These are phyloP conservation scores for Neurospora sp. DNA, from an alignment of 495 filamentous ascomycete genomes.

Conservation along the genomic window DNA sequence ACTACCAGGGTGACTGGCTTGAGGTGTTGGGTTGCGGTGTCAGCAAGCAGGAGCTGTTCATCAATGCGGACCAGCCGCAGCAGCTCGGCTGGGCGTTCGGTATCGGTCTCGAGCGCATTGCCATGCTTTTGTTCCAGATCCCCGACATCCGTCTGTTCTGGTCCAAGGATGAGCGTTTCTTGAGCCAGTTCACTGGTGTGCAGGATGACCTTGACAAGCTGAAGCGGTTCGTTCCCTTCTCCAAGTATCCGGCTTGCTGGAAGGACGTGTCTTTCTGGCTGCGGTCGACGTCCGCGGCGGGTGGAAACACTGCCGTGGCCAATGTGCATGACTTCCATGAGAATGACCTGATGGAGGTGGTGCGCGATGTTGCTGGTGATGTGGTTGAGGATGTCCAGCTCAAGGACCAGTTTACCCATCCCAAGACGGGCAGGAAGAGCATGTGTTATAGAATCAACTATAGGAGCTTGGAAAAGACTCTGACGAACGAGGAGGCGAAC, in stretches of 20 bases:
- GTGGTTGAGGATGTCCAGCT: conserved; percentile 77
- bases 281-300: conserved; percentile 43
- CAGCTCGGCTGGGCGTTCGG: conserved; percentile 94
- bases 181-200: conserved; percentile 62
- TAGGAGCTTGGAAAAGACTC: conserved; percentile 74
- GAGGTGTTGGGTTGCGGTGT: conserved; percentile 93
- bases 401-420: conserved; percentile 76
- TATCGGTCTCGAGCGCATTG: conserved; percentile 82
- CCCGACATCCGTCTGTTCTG: conserved; percentile 98
- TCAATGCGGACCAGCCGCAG: conserved; percentile 62
- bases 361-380: conserved; percentile 70
- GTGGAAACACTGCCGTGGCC: conserved; percentile 26
- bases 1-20: conserved; percentile 90
- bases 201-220: conserved; percentile 39
- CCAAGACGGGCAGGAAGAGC: conserved; percentile 72
- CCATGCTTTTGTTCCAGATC: conserved; percentile 93
- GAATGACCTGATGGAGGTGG: conserved; percentile 95
- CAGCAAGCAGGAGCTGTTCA: conserved; percentile 66
- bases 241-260: conserved; percentile 75
- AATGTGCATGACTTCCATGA: conserved; percentile 58
- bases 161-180: conserved; percentile 74
- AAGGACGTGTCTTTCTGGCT: conserved; percentile 96
- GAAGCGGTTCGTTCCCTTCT: conserved; percentile 71
- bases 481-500: conserved; percentile 74
- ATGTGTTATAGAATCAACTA: conserved; percentile 91